Evolutionary conservation across 306 rosid species (phyloP).

Genomic region (Lithocarpus polystachyus): DNA sequence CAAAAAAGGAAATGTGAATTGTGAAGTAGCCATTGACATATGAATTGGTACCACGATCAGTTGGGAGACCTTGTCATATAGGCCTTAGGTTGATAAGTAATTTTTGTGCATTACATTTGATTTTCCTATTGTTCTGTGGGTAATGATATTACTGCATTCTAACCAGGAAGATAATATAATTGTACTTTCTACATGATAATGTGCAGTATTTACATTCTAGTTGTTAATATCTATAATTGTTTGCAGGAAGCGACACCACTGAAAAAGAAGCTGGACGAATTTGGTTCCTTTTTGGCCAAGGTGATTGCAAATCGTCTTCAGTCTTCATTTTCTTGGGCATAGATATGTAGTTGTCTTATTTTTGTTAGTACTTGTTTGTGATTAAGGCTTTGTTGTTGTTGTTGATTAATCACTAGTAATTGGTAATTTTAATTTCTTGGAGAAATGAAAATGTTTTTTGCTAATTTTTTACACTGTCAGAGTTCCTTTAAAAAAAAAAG

Average conservation of each 20-base stretch:
- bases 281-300: constrained; percentile 96
- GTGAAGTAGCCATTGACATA: neutral
- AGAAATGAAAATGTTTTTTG: neutral
- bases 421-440: neutral
- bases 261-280: constrained; percentile 95
- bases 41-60: neutral
- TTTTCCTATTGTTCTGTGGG: neutral
- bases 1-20: neutral
- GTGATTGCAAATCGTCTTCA: constrained; percentile 38
- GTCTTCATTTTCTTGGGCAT: neutral
- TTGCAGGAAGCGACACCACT: constrained; percentile 92
- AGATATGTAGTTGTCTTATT: neutral
- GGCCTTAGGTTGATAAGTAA: constrained; percentile 11
- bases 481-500: no score
- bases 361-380: neutral
- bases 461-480: neutral
- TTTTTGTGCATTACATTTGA: neutral
- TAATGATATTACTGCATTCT: neutral
- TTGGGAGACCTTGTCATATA: constrained; percentile 14
- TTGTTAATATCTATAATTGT: constrained; percentile 21
- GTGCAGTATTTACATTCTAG: constrained; percentile 7
- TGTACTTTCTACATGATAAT: constrained; percentile 6
- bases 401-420: neutral
- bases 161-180: constrained; percentile 14
- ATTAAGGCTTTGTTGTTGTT: neutral